Percentiles rank a stretch among this genome's conserved stretches.
Evolutionary conservation across 2,329 filamentous ascomycete genomes (phyloP).

Genomic region (Chrysoporthe deuterocubensis): DNA sequence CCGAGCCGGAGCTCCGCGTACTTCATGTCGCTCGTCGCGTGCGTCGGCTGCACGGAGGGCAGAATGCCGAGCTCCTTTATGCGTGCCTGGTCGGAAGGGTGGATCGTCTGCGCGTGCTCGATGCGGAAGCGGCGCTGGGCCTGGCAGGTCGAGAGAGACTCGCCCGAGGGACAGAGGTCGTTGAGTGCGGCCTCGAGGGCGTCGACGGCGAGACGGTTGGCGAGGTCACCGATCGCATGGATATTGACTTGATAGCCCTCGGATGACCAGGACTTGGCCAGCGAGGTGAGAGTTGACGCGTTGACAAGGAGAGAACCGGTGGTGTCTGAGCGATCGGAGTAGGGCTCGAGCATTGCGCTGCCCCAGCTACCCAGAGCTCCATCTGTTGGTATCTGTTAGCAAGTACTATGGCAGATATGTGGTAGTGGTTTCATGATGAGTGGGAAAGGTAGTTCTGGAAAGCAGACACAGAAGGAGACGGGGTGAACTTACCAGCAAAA

Average conservation of each 20-base stretch:
- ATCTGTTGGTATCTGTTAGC: slow-evolving; percentile 48
- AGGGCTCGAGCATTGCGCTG: slow-evolving; percentile 72
- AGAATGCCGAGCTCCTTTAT: slow-evolving; percentile 64
- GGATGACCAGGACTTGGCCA: slow-evolving; percentile 62
- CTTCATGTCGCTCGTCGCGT: slow-evolving; percentile 72
- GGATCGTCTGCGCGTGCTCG: slow-evolving; percentile 73
- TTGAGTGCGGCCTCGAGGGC: slow-evolving; percentile 62
- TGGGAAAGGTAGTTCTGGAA: not conserved
- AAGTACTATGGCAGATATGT: not conserved
- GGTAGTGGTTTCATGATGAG: not conserved
- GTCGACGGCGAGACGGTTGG: slow-evolving; percentile 67
- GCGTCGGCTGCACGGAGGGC: slow-evolving; percentile 72
- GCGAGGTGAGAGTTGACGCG: slow-evolving; percentile 57
- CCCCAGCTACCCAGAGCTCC: slow-evolving; percentile 74
- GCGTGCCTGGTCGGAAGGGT: slow-evolving; percentile 65
- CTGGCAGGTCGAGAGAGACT: slow-evolving; percentile 54
- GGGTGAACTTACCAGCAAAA: slow-evolving; percentile 60
- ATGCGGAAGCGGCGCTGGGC: slow-evolving; percentile 64
- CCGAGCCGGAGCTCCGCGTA: slow-evolving; percentile 68
- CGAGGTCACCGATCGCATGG: slow-evolving; percentile 73
- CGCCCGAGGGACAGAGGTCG: slow-evolving; percentile 51
- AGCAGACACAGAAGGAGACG: not conserved
- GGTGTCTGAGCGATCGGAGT: slow-evolving; percentile 64
- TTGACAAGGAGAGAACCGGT: slow-evolving; percentile 70
- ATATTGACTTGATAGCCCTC: slow-evolving; percentile 72